phyloP scores from a whole-genome alignment of 441 rosid genomes.

The Croton laevigatus region DNA sequence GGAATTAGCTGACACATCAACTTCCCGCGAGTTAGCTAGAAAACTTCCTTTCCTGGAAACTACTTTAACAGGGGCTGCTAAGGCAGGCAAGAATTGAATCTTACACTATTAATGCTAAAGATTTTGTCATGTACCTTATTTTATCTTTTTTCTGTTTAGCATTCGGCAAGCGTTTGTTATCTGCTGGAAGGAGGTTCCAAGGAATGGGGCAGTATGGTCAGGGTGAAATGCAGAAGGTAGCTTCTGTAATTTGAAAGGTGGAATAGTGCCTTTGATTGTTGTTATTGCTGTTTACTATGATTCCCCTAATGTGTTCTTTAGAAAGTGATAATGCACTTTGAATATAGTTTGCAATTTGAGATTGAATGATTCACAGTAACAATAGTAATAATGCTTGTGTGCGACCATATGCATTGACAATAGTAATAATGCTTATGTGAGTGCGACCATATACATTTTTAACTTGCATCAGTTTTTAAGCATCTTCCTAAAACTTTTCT shows the following conservation, averaged over 20 bases:
- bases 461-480: background rate
- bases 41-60: conserved; percentile 56
- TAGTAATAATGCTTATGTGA: background rate
- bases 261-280: conserved; percentile 17
- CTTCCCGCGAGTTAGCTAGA: conserved; percentile 54
- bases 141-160: conserved; percentile 48
- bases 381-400: background rate
- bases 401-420: background rate
- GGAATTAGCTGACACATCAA: conserved; percentile 70
- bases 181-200: conserved; percentile 85
- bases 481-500: background rate
- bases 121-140: conserved; percentile 28
- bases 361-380: background rate
- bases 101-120: conserved; percentile 26
- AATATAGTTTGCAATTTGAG: background rate
- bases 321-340: background rate
- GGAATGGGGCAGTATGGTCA: conserved; percentile 92
- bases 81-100: conserved; percentile 60
- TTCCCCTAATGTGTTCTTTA: background rate
- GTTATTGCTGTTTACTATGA: background rate
- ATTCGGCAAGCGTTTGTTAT: conserved; percentile 70
- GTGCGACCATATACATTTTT: background rate
- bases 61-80: conserved; percentile 50
- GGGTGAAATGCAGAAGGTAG: conserved; percentile 88
- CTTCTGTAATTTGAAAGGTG: conserved; percentile 19